These are phyloP conservation scores for Protomyces inundatus DNA, from an alignment of 1,139 yeast species.

Conservation along the genomic window DNA sequence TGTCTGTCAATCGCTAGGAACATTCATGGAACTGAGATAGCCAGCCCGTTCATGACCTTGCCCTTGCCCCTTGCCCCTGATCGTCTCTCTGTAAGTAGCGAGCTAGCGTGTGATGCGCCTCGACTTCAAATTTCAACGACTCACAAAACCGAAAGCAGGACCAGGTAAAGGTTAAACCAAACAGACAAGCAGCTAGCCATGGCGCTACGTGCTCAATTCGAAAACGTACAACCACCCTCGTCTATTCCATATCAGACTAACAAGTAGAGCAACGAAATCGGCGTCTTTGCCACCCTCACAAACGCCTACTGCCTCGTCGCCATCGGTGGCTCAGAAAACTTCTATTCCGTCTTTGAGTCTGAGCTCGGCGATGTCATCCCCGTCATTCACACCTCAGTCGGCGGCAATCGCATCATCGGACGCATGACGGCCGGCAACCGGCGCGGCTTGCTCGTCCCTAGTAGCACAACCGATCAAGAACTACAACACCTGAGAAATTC, in stretches of 20 bases:
- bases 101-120: too few relatives aligned
- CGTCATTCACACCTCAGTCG: slow-evolving; percentile 93
- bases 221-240: not conserved
- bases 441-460: slow-evolving; percentile 93
- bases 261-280: slow-evolving; percentile 47
- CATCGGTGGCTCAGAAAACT: slow-evolving; percentile 96
- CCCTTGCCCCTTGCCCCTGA: too few relatives aligned
- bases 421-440: slow-evolving; percentile 99
- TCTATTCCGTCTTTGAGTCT: slow-evolving; percentile 95
- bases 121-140: not conserved
- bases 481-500: slow-evolving; percentile 95
- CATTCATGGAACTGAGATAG: too few relatives aligned
- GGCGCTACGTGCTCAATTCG: slow-evolving; percentile 25
- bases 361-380: slow-evolving; percentile 96
- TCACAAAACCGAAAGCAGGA: not conserved
- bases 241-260: not conserved
- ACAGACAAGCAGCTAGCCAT: not conserved
- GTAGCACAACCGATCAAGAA: slow-evolving; percentile 98
- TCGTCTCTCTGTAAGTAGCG: too few relatives aligned
- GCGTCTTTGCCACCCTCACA: slow-evolving; percentile 94
- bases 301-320: slow-evolving; percentile 95
- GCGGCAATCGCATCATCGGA: slow-evolving; percentile 96
- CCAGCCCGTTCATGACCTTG: too few relatives aligned
- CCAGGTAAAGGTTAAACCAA: not conserved
- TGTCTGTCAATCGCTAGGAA: not conserved